phyloP scores from a whole-genome alignment of 2,329 filamentous ascomycete species.

The Verticillium klebahnii region DNA sequence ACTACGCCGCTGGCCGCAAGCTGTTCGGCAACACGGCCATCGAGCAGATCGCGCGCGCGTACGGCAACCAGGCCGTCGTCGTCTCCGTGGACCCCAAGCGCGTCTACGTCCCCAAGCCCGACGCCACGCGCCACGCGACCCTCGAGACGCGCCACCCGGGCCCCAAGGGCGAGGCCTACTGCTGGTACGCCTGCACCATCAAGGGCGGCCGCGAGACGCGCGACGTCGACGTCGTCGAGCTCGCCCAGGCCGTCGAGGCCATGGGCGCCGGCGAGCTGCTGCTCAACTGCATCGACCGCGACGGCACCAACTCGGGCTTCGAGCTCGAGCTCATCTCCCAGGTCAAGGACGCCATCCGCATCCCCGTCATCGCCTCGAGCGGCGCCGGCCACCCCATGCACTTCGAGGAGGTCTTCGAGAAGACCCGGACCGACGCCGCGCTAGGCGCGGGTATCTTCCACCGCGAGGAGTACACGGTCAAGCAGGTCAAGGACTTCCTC shows the following conservation, averaged over 20 bases:
- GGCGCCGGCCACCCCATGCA: constrained; percentile 85
- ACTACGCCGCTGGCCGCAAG: constrained; percentile 65
- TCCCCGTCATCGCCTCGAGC: constrained; percentile 92
- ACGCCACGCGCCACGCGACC: constrained; percentile 68
- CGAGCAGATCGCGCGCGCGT: constrained; percentile 88
- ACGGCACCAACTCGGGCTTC: constrained; percentile 91
- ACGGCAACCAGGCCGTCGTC: constrained; percentile 95
- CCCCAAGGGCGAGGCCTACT: constrained; percentile 71
- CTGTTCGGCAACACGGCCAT: constrained; percentile 83
- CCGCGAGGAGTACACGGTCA: constrained; percentile 88
- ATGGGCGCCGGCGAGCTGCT: constrained; percentile 95
- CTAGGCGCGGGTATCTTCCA: constrained; percentile 98
- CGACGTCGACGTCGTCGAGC: constrained; percentile 86
- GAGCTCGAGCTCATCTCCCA: constrained; percentile 86
- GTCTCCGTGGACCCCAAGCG: constrained; percentile 92
- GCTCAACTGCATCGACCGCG: constrained; percentile 95
- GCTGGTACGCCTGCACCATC: constrained; percentile 98
- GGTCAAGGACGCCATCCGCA: constrained; percentile 81
- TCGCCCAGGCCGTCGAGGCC: constrained; percentile 84
- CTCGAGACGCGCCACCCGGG: constrained; percentile 67
- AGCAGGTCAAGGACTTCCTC: constrained; percentile 85
- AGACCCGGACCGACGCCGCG: constrained; percentile 86
- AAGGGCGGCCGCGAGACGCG: constrained; percentile 93
- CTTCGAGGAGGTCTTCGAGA: constrained; percentile 84
- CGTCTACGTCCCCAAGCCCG: constrained; percentile 72